Evolutionary conservation across 768 basidiomycete species (phyloP).

Genomic region (Leccinum broughii): DNA sequence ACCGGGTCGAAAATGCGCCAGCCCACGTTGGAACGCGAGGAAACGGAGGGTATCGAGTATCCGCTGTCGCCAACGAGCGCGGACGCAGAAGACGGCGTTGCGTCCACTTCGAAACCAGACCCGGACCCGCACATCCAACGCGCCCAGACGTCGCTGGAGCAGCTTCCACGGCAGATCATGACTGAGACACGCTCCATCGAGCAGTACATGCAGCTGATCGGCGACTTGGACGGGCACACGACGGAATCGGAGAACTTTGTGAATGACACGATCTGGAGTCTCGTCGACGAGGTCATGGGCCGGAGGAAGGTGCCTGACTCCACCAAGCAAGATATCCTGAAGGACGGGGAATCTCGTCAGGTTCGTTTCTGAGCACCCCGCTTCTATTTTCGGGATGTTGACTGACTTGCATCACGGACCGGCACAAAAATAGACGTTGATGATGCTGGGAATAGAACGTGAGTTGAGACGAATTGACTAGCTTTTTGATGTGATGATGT

Average conservation of each 20-base stretch:
- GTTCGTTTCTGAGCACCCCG: conserved; percentile 27
- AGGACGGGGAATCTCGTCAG: conserved; percentile 43
- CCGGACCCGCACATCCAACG: conserved; percentile 9
- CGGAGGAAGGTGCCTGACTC: conserved; percentile 33
- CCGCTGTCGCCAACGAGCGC: neutral
- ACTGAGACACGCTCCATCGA: conserved; percentile 39
- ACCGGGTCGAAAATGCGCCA: conserved; percentile 3
- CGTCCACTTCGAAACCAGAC: conserved; percentile 7
- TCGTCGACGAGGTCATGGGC: conserved; percentile 44
- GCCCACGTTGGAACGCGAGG: neutral
- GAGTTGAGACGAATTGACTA: conserved; percentile 16
- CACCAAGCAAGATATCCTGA: conserved; percentile 42
- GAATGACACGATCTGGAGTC: conserved; percentile 27
- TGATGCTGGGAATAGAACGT: conserved; percentile 50
- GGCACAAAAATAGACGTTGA: conserved; percentile 34
- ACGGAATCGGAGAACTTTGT: conserved; percentile 4
- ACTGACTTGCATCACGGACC: neutral
- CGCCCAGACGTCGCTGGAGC: conserved; percentile 36
- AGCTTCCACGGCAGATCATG: conserved; percentile 41
- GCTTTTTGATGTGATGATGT: neutral
- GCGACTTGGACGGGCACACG: conserved; percentile 13
- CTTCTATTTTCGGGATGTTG: neutral
- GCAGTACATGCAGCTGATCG: conserved; percentile 40
- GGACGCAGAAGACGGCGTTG: neutral
- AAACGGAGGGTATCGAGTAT: neutral